These are phyloP conservation scores for Hyaloscypha hepaticicola DNA, from an alignment of 495 filamentous ascomycete genomes.

Conservation along the genomic window DNA sequence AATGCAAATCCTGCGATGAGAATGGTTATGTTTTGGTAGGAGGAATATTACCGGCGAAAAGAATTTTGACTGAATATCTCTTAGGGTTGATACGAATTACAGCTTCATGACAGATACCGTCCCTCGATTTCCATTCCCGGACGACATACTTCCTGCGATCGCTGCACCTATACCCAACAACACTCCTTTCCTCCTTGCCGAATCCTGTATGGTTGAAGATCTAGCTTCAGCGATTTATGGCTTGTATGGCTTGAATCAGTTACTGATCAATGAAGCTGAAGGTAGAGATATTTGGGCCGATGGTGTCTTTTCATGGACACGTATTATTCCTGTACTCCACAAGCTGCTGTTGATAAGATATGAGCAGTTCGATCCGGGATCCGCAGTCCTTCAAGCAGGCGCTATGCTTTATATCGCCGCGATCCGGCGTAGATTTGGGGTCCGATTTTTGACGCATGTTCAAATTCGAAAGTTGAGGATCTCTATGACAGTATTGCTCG, in stretches of 20 bases:
- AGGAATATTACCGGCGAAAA: no score
- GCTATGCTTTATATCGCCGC: slow-evolving; percentile 9
- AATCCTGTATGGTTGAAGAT: slow-evolving; percentile 2
- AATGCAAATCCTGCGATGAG: slow-evolving; percentile 4
- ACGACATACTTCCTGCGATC: slow-evolving; percentile 3
- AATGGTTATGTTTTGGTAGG: slow-evolving; percentile 19
- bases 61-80: background rate
- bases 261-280: background rate
- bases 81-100: slow-evolving; percentile 12
- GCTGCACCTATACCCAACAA: no score
- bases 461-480: slow-evolving; percentile 10
- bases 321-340: slow-evolving; percentile 13
- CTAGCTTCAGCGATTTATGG: background rate
- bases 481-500: background rate
- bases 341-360: slow-evolving; percentile 9
- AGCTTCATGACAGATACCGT: background rate
- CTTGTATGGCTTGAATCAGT: slow-evolving; percentile 6
- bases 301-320: slow-evolving; percentile 13
- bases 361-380: background rate
- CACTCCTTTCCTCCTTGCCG: background rate
- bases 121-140: slow-evolving; percentile 18
- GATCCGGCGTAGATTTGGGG: slow-evolving; percentile 4
- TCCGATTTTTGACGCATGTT: slow-evolving; percentile 3
- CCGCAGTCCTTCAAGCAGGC: background rate
- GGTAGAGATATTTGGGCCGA: slow-evolving; percentile 8